Conservation (phyloP, 2,329 filamentous ascomycete genomes). For the Fusarium coffeatum region DNA sequence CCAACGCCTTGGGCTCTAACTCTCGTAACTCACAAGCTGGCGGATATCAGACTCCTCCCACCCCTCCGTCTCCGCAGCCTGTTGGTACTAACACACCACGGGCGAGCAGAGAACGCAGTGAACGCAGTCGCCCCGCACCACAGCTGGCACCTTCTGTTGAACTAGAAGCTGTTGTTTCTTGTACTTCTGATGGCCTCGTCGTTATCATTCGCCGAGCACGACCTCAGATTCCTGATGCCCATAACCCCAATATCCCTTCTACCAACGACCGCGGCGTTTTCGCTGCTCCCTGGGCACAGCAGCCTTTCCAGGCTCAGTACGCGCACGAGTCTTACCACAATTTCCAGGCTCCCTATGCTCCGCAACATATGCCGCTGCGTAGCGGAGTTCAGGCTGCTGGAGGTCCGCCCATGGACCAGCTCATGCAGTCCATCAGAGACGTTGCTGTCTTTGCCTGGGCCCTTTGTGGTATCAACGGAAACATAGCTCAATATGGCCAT, state of each 20-base stretch:
- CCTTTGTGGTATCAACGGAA: slow-evolving; percentile 83
- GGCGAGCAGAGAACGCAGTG: slow-evolving; percentile 2
- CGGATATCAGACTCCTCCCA: slow-evolving; percentile 31
- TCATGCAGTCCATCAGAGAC: slow-evolving; percentile 85
- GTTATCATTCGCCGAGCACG: slow-evolving; percentile 82
- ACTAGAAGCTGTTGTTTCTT: slow-evolving; percentile 90
- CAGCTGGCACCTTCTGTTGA: slow-evolving; percentile 66
- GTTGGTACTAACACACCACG: slow-evolving; percentile 7
- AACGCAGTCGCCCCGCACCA: slow-evolving; percentile 9
- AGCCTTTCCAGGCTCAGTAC: slow-evolving; percentile 67
- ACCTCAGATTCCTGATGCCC: slow-evolving; percentile 71
- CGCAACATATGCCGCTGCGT: slow-evolving; percentile 58
- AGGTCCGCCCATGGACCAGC: slow-evolving; percentile 68
- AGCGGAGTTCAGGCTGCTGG: slow-evolving; percentile 59
- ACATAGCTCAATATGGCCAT: slow-evolving; percentile 71
- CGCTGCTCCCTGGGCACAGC: slow-evolving; percentile 81
- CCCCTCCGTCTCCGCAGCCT: slow-evolving; percentile 26
- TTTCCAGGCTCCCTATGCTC: slow-evolving; percentile 52
- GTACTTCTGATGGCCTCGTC: slow-evolving; percentile 87
- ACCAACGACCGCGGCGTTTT: slow-evolving; percentile 74
- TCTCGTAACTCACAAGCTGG: slow-evolving; percentile 5
- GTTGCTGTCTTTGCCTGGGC: slow-evolving; percentile 92
- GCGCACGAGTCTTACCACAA: slow-evolving; percentile 50
- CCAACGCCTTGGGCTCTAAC: slow-evolving; percentile 14
- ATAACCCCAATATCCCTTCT: slow-evolving; percentile 59